Base-by-base conservation (phyloP, 108 stramenopile genomes). In the Schizochytrium sp. region DNA sequence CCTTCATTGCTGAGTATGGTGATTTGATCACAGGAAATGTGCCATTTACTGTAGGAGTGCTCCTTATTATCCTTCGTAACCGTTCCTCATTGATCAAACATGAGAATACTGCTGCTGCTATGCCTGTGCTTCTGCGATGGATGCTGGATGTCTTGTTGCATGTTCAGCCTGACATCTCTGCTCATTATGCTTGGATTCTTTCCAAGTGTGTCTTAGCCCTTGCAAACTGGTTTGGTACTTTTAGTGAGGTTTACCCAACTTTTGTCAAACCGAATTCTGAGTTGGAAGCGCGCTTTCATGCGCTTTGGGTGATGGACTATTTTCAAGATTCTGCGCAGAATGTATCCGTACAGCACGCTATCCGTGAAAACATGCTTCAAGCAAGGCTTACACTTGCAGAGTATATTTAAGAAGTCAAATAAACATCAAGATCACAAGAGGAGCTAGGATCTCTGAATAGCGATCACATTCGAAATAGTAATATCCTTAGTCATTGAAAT, bases 121-220 rank as follows among this genome's bases (percentile, higher is more conserved):
- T 60, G 42, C 42, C 40, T 13, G 64, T 69, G 64, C 42, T 69
- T 7, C 12, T 69, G 64, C 64, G 64, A 69, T 69, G 64, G 64
- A 28, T 69, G 64, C 15, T 69, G 10, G 64, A 69, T 2, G 42
- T 2, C 64, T 44, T 69, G 12, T 38, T 69, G 64, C 12, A 69
- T 0, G 12, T 10, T 15, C 8, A 15, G 42, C 7, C 64, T 38
- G 42, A 15, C 19, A 44, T 44, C 8, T 44, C 64, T 38, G 1
- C 64, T 7, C 64, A 69, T 0, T 38, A 69, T 38, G 42, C 8
- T 7, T 38, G 40, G 40, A 38, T 69, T 44, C 28, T 38, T 7
- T 69, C 64, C 10, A 44, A 44, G 42, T 69, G 64, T 15, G 64
- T 44, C 28, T 38, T 28, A 7, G 64, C 12, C 19, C 44, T 69